These are phyloP conservation scores for Metschnikowia cubensis DNA, from an alignment of 805 yeast genomes.

Conservation along the genomic window DNA sequence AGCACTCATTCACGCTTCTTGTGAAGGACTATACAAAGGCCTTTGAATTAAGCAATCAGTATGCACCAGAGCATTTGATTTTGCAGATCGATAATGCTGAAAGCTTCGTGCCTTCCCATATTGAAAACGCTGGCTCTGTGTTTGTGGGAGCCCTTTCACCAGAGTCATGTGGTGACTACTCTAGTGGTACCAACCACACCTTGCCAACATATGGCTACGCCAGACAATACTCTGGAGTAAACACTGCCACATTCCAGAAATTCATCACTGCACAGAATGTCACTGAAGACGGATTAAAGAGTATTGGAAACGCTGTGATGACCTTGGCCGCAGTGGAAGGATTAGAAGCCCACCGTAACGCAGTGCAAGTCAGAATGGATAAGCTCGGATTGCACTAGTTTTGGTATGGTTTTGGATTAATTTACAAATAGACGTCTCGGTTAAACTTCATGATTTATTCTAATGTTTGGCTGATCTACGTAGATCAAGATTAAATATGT, in stretches of 20 bases:
- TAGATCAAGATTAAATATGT: not conserved
- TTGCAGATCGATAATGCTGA: constrained; percentile 82
- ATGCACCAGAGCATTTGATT: constrained; percentile 98
- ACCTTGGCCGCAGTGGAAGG: constrained; percentile 95
- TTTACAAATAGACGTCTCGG: not conserved
- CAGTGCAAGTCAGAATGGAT: constrained; percentile 91
- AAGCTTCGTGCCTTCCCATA: constrained; percentile 59
- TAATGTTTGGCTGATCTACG: not conserved
- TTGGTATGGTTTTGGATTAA: not conserved
- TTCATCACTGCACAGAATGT: constrained; percentile 92
- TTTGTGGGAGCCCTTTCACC: constrained; percentile 97
- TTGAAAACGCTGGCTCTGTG: constrained; percentile 92
- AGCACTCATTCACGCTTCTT: constrained; percentile 79
- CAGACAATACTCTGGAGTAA: constrained; percentile 94
- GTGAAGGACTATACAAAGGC: constrained; percentile 77
- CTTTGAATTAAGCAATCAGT: constrained; percentile 76
- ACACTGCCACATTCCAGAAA: constrained; percentile 93
- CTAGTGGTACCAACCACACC: constrained; percentile 97
- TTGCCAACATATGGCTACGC: constrained; percentile 98
- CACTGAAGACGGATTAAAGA: constrained; percentile 75
- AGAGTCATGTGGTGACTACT: constrained; percentile 97
- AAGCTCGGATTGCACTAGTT: constrained; percentile 55
- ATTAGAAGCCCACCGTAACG: constrained; percentile 93
- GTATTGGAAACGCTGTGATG: constrained; percentile 96
- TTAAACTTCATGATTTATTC: not conserved